Evolutionary conservation across 2,329 filamentous ascomycete species (phyloP).

Genomic region (Diaporthe destruens): DNA sequence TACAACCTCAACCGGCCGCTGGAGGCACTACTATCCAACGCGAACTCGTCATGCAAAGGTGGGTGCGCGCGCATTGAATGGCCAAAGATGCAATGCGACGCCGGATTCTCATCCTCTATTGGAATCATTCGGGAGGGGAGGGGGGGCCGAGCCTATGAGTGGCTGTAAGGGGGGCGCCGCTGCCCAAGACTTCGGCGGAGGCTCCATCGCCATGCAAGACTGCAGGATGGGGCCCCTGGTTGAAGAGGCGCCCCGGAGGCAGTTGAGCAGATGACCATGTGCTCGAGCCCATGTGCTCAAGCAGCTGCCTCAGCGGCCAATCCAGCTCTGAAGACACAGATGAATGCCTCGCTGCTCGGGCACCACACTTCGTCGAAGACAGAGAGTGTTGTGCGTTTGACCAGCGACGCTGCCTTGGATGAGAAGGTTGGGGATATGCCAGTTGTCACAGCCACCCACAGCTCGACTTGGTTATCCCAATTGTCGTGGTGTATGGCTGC

Average conservation of each 20-base stretch:
- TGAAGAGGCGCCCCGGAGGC: slow-evolving; percentile 13
- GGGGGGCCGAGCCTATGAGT: slow-evolving; percentile 4
- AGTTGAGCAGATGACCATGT: slow-evolving; percentile 8
- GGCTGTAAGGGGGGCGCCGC: neutral
- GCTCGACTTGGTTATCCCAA: slow-evolving; percentile 13
- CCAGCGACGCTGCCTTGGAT: neutral
- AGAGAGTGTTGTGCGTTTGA: neutral
- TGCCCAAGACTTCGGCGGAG: slow-evolving; percentile 8
- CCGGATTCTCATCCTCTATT: slow-evolving; percentile 19
- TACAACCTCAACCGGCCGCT: slow-evolving; percentile 24
- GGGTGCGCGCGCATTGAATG: slow-evolving; percentile 21
- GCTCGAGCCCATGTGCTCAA: neutral
- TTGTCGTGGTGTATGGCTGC: neutral
- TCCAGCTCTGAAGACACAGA: neutral
- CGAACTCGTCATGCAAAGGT: neutral
- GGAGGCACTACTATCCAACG: slow-evolving; percentile 1
- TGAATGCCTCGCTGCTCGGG: neutral
- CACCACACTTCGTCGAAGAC: neutral
- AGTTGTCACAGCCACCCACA: neutral
- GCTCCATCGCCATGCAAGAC: slow-evolving; percentile 35
- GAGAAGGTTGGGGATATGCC: neutral
- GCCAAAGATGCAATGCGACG: slow-evolving; percentile 29
- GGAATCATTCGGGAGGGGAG: slow-evolving; percentile 14
- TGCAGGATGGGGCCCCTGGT: slow-evolving; percentile 23
- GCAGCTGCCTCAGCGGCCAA: too few species aligned